Conservation (phyloP, 2,329 filamentous ascomycete species). For the Botrytis squamosa region DNA sequence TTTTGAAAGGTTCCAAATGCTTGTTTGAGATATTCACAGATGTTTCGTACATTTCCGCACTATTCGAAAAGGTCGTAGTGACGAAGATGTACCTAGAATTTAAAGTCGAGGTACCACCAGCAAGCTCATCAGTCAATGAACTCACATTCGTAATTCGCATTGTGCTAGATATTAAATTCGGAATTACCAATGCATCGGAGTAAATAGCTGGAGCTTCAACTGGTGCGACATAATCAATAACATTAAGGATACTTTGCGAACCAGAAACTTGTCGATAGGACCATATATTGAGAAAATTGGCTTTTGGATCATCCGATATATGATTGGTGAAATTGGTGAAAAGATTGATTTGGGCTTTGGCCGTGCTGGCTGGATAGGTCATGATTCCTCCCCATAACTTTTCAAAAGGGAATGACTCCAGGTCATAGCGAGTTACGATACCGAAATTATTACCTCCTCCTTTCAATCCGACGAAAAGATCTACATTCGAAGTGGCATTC, state of each 20-base stretch:
- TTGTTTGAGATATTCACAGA: background rate
- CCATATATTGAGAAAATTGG: background rate
- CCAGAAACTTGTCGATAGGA: background rate
- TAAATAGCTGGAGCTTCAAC: background rate
- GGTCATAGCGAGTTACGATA: constrained; percentile 6
- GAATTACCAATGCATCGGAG: background rate
- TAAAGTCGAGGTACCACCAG: background rate
- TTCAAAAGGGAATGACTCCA: background rate
- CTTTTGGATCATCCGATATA: background rate
- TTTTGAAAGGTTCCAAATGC: background rate
- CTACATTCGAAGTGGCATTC: constrained; percentile 17
- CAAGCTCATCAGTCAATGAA: background rate
- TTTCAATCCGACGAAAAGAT: constrained; percentile 22
- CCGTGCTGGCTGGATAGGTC: background rate
- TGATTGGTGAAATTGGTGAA: constrained; percentile 2
- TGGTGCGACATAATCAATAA: background rate
- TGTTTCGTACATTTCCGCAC: background rate
- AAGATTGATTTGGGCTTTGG: background rate
- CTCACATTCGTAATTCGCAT: constrained; percentile 24
- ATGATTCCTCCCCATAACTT: constrained; percentile 1
- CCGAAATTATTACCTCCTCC: constrained; percentile 23
- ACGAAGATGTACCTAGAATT: background rate
- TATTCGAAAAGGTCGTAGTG: constrained; percentile 6
- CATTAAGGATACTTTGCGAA: background rate
- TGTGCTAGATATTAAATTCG: constrained; percentile 15